Evolutionary conservation across 495 filamentous ascomycete species (phyloP).

Genomic region (Aspergillus panamensis): DNA sequence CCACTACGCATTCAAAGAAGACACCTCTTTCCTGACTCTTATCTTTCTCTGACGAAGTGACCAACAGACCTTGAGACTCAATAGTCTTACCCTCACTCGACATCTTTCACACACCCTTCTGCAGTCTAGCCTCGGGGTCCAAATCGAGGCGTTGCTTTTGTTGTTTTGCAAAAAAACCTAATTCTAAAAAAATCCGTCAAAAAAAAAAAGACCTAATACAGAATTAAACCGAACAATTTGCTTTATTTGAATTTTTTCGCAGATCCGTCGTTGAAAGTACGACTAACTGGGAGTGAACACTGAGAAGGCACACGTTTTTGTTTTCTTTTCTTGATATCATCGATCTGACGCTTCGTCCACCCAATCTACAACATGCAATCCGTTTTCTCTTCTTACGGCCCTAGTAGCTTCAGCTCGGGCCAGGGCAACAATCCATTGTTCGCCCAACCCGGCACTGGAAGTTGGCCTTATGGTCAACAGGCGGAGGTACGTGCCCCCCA

Average conservation of each 20-base stretch:
- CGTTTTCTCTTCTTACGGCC: background rate
- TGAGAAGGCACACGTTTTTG: background rate
- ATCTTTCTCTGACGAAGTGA: background rate
- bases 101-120: background rate
- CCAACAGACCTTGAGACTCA: background rate
- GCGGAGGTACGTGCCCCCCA: background rate
- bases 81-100: background rate
- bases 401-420: background rate
- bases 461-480: background rate
- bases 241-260: background rate
- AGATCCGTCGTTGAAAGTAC: background rate
- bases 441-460: background rate
- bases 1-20: background rate
- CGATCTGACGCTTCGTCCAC: background rate
- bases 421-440: too few species aligned
- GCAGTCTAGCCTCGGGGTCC: background rate
- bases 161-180: conserved; percentile 1
- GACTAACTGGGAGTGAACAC: background rate
- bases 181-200: conserved; percentile 7
- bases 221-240: background rate
- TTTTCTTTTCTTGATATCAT: background rate
- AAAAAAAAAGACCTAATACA: background rate
- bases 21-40: background rate
- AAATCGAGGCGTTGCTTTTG: conserved; percentile 9
- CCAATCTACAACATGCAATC: background rate